Evolutionary conservation across 768 basidiomycete species (phyloP), one percentile per base, ranked within the genome.

Genomic region (Kondoa malvinella): DNA sequence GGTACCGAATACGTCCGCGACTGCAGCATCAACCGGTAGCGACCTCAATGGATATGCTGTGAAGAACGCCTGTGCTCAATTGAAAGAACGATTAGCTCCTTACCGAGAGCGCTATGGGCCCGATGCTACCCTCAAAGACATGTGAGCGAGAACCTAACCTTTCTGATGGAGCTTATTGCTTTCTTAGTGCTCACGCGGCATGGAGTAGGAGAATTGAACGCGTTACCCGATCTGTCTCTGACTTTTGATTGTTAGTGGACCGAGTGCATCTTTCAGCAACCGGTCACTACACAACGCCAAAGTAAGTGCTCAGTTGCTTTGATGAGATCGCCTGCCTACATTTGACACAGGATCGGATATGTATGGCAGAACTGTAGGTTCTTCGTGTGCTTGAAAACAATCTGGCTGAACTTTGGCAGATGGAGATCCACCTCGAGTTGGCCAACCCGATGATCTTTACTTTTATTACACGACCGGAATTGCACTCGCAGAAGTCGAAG

Each of bases 21-120:
- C 71, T 0, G 71, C 73, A 4, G 67, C 68, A 0, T 64, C 67
- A 1, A 68, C 70, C 4, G 70, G 70, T 0, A 56, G 56, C 17
- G 70, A 72, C 34, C 40, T 71, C 3, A 59, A 66, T n/a, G 62
- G 67, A 17, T n/a, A 17, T n/a, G 62, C 67, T 17, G 67, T 64
- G 2, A 21, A 71, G 66, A 71, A 73, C 65, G 74, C 74, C 16
- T 75, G 74, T 33, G 69, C 63, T 14, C 71, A 75, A 57, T 67
- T 75, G 30, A 72, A 73, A 57, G 40, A 66, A 31, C 71, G 74
- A 1, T 63, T 75, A 14, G 71, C 65, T 8, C 72, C 73, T 3
- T 71, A 70, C 34, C 65, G 73, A 2, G 64, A 68, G n/a, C 69
- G 69, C 60, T 69, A 73, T 56, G 64, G 63, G 16, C 65, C 71